phyloP scores from a whole-genome alignment of 2,329 filamentous ascomycete species.

The Pseudopyrenochaeta lycopersici region DNA sequence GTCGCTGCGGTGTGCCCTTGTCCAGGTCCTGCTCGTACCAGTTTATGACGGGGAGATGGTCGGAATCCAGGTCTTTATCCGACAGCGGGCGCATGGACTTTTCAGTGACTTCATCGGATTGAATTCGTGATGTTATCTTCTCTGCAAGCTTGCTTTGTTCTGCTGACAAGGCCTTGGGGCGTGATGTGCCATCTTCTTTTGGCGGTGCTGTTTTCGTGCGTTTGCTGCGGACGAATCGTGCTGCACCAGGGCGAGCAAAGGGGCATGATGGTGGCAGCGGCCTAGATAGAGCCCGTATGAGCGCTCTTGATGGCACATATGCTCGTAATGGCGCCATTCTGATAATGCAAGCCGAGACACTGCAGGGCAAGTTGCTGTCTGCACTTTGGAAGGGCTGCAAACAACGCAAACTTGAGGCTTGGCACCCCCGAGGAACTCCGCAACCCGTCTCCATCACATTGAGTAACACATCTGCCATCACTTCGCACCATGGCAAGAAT shows the following conservation, averaged over 20 bases:
- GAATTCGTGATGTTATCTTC: not conserved
- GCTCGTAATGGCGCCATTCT: conserved; percentile 28
- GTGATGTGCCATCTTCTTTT: conserved; percentile 8
- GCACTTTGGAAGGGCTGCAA: conserved; percentile 20
- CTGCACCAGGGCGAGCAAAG: conserved; percentile 21
- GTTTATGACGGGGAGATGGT: conserved; percentile 30
- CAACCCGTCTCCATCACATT: conserved; percentile 2
- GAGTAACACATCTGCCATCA: not conserved
- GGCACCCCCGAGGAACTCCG: conserved; percentile 36
- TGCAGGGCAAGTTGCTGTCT: not conserved
- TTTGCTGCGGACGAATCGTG: conserved; percentile 32
- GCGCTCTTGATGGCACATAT: conserved; percentile 36
- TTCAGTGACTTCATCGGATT: conserved; percentile 4
- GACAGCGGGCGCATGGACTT: conserved; percentile 20
- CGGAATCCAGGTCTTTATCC: conserved; percentile 30
- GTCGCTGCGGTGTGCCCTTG: conserved; percentile 28
- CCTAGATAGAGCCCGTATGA: conserved; percentile 35
- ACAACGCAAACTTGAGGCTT: conserved; percentile 30
- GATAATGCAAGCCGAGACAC: not conserved
- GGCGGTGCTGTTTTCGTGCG: conserved; percentile 22
- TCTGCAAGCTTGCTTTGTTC: conserved; percentile 4
- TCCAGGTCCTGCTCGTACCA: conserved; percentile 44
- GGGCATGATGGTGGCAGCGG: conserved; percentile 28
- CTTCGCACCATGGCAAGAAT: too few species aligned
- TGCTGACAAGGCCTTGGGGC: conserved; percentile 1